Base-by-base conservation (phyloP, 2,329 filamentous ascomycete species). In the Nakataea oryzae region DNA sequence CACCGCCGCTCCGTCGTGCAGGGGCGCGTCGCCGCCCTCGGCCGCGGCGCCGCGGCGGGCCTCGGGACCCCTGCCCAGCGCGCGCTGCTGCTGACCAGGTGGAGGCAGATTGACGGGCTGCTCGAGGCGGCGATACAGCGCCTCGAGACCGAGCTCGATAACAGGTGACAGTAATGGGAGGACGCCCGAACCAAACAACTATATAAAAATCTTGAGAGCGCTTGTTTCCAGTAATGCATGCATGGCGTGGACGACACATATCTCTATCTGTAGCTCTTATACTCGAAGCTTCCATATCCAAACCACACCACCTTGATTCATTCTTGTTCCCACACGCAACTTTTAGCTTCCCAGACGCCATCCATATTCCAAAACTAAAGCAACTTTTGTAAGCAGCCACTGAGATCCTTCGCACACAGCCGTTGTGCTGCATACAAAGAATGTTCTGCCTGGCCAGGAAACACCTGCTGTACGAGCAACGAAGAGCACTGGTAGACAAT, bases 1-100 rank as follows among this genome's bases (percentile, higher is more conserved):
- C 56, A 61, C 34, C 54, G 54, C 8, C n/a, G 55, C 30, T 27
- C 32, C n/a, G 55, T 61, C 0, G 72, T 93, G 1, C 89, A 93
- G 69, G 76, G 73, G 47, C 82, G 82, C 26, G 71, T 86, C 27
- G 88, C 26, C 4, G 54, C 21, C 17, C 32, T 61, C 29, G 50
- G 50, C 54, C 21, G 24, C 4, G 32, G 6, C 2, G 14, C 17
- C 27, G 24, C 8, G 24, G 27, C 11, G 21, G 60, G 11, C 13
- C 26, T 29, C 11, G 60, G 60, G 4, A 13, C 4, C 13, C 54
- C 56, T 26, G 54, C 34, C n/a, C 60, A 61, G 60, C 32, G n/a
- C n/a, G 54, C 29, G 14, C 24, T 61, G 3, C 26, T 61, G 14
- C 11, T 57, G 14, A 28, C n/a, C 13, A 61, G 60, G 30, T 61